Evolutionary conservation across 2,329 filamentous ascomycete species (phyloP), one percentile per base, ranked within the genome.

Genomic region (Rutstroemia sydowiana): DNA sequence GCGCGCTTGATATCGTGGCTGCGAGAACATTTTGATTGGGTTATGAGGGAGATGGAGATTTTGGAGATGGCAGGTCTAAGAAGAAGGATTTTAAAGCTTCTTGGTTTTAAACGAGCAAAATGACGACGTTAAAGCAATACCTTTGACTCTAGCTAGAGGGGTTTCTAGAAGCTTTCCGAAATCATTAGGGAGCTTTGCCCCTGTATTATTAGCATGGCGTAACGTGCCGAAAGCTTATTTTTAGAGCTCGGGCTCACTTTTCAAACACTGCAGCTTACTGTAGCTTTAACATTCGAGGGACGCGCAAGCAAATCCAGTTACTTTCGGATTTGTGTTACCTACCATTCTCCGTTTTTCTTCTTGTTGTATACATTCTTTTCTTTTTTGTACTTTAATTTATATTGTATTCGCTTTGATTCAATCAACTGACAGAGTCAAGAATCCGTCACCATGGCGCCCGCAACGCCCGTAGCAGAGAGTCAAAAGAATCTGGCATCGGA

Each of bases 401-500:
- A n/a, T n/a, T n/a, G n/a, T n/a, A n/a, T n/a, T n/a, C n/a, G n/a
- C n/a, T n/a, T n/a, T n/a, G n/a, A n/a, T n/a, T n/a, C n/a, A n/a
- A n/a, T n/a, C n/a, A n/a, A n/a, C n/a, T n/a, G n/a, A n/a, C n/a
- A n/a, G n/a, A n/a, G n/a, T n/a, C n/a, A 3, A 9, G 3, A 37
- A 2, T 3, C 13, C 9, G 16, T 40, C 11, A 40, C 7, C 8
- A 40, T 41, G 37, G 37, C 37, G 18, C 10, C 37, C 2, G 13
- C 16, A 41, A 20, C 37, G 30, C 13, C 30, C n/a, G n/a, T n/a
- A 23, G 21, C 13, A 20, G 26, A 45, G 41, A 48, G 23, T 34
- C 26, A 45, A 49, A 14, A 30, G 34, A 43, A 47, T 54, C 3
- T 42, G 36, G 28, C 51, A 16, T 56, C 36, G n/a, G 54, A 32